Evolutionary conservation across 23 red algal genomes (phyloP).

Genomic region (Pyropia yezoensis): DNA sequence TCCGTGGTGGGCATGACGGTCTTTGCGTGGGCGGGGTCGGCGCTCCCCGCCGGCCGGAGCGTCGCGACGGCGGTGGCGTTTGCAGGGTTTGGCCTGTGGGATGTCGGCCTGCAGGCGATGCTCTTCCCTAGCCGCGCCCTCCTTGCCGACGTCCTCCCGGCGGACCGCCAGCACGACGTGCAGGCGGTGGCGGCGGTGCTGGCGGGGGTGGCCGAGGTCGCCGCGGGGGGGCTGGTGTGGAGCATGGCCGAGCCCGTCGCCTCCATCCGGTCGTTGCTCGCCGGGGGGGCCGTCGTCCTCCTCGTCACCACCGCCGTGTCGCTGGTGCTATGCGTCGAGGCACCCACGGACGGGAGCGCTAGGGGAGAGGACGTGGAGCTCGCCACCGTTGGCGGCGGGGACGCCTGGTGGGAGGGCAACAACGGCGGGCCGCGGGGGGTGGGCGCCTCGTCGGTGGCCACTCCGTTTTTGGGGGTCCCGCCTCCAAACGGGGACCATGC

Average conservation of each 20-base stretch:
- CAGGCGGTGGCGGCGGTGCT: constrained; percentile 53
- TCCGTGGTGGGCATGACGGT: constrained; percentile 50
- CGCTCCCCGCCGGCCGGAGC: constrained; percentile 4
- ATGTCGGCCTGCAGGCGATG: constrained; percentile 56
- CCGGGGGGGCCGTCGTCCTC: constrained; percentile 21
- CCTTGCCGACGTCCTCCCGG: constrained; percentile 42
- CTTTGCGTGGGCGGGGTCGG: constrained; percentile 23
- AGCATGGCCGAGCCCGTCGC: constrained; percentile 58
- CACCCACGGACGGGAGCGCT: constrained; percentile 2
- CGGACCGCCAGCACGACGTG: constrained; percentile 43
- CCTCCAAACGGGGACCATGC: too few species aligned
- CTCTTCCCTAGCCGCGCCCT: constrained; percentile 63
- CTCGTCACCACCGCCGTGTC: constrained; percentile 25
- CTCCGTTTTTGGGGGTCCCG: too few species aligned
- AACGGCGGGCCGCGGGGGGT: too few species aligned
- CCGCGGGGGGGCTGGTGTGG: constrained; percentile 35
- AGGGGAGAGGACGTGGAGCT: too few species aligned
- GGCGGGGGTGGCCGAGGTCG: constrained; percentile 50
- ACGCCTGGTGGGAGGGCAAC: too few species aligned
- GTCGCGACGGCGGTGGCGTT: constrained; percentile 31
- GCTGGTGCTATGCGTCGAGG: constrained; percentile 29
- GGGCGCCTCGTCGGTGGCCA: too few species aligned
- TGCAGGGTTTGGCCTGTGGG: constrained; percentile 31
- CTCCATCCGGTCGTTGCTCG: constrained; percentile 23
- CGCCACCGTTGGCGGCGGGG: too few species aligned